These are phyloP conservation scores for Cyclospora cayetanensis DNA, from an alignment of 169 alveolate genomes.

Conservation along the genomic window DNA sequence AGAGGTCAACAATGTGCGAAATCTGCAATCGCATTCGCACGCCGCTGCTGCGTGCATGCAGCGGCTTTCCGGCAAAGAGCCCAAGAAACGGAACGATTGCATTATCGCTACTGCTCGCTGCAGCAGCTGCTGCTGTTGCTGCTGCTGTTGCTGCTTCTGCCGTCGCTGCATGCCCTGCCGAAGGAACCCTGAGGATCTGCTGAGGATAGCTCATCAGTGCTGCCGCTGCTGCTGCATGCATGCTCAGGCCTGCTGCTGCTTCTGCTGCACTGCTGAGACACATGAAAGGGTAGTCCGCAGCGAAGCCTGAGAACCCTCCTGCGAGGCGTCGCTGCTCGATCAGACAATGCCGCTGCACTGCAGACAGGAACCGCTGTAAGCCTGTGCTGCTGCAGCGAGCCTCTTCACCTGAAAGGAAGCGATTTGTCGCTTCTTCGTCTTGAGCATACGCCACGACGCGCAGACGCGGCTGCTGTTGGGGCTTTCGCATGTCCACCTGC, in stretches of 20 bases:
- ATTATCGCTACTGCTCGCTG: too few species aligned
- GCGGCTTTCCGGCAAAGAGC: slow-evolving; percentile 17
- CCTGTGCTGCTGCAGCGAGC: neutral
- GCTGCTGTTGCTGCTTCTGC: neutral
- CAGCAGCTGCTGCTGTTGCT: neutral
- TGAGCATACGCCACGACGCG: neutral
- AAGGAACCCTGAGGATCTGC: neutral
- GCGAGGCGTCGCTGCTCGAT: neutral
- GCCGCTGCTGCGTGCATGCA: slow-evolving; percentile 57
- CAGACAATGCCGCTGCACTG: neutral
- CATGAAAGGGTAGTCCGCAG: neutral
- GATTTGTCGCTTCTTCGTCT: neutral
- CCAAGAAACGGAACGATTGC: slow-evolving; percentile 11
- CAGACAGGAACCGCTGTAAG: neutral
- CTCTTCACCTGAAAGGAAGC: neutral
- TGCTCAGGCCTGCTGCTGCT: slow-evolving; percentile 30
- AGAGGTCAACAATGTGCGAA: neutral
- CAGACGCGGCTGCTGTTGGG: slow-evolving; percentile 24
- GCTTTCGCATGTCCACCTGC: neutral
- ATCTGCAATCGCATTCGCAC: slow-evolving; percentile 45
- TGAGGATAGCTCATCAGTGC: slow-evolving; percentile 67
- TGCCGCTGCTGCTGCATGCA: slow-evolving; percentile 68
- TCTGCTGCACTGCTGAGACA: slow-evolving; percentile 51
- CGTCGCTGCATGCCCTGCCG: neutral
- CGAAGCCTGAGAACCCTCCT: slow-evolving; percentile 3